These are phyloP conservation scores for Phytophthora pini DNA, from an alignment of 352 stramenopile genomes.

Conservation along the genomic window DNA sequence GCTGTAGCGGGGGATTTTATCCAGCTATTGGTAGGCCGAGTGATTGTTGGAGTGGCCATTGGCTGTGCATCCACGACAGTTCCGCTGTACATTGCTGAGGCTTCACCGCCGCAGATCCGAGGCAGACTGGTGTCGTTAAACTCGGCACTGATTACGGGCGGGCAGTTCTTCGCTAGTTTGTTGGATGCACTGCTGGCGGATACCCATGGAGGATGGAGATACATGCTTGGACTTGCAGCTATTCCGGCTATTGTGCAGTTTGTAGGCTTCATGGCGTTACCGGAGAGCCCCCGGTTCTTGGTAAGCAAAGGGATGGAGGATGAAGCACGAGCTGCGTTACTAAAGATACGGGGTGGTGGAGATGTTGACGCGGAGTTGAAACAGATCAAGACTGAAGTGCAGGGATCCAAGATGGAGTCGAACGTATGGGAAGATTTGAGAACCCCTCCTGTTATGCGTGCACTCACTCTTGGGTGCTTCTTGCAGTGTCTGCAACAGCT, in stretches of 20 bases:
- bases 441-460: slow-evolving; percentile 41
- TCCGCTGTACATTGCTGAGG: slow-evolving; percentile 82
- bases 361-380: slow-evolving; percentile 64
- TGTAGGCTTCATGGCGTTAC: slow-evolving; percentile 67
- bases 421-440: slow-evolving; percentile 46
- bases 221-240: slow-evolving; percentile 79
- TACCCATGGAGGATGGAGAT: slow-evolving; percentile 71
- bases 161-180: slow-evolving; percentile 81
- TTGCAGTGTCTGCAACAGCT: slow-evolving; percentile 60
- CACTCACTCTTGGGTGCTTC: slow-evolving; percentile 56
- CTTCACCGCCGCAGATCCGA: slow-evolving; percentile 67
- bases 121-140: slow-evolving; percentile 81
- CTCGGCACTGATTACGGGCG: slow-evolving; percentile 72
- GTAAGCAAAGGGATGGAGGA: slow-evolving; percentile 50
- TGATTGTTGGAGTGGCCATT: slow-evolving; percentile 73
- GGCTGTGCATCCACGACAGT: slow-evolving; percentile 81
- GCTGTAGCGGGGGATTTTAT: slow-evolving; percentile 53
- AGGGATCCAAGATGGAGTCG: slow-evolving; percentile 25
- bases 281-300: slow-evolving; percentile 73
- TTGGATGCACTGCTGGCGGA: slow-evolving; percentile 62
- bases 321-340: slow-evolving; percentile 50
- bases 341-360: slow-evolving; percentile 59
- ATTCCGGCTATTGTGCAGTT: slow-evolving; percentile 75
- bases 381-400: slow-evolving; percentile 63
- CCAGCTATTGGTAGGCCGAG: slow-evolving; percentile 58